A percentile compares a stretch with the other conserved stretches of the same genome.
Evolutionary conservation across 768 basidiomycete species (phyloP).

Genomic region (Favolaschia claudopus): DNA sequence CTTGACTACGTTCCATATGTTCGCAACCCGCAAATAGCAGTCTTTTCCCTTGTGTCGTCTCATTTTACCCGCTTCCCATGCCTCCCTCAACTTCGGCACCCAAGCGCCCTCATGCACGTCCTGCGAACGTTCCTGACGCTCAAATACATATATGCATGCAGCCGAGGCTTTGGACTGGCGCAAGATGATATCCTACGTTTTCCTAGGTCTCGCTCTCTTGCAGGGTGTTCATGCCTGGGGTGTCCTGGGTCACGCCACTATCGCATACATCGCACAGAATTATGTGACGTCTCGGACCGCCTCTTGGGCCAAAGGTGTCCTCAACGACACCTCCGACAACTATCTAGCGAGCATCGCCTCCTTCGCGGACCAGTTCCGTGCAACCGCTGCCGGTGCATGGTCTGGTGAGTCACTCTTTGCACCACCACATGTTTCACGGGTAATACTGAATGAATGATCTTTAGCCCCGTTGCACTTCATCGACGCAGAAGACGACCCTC

Average conservation of each 20-base stretch:
- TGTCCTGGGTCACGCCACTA: slow-evolving; percentile 32
- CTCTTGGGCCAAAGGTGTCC: slow-evolving; percentile 27
- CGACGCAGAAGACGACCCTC: slow-evolving; percentile 41
- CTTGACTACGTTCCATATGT: too few species aligned
- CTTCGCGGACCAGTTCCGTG: slow-evolving; percentile 25
- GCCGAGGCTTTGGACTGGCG: too few species aligned
- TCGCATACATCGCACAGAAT: slow-evolving; percentile 29
- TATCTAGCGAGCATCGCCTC: slow-evolving; percentile 37
- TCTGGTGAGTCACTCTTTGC: neutral
- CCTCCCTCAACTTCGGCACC: too few species aligned
- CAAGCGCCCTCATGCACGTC: too few species aligned
- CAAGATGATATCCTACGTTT: neutral
- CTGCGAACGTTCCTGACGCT: too few species aligned
- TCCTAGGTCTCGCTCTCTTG: slow-evolving; percentile 8
- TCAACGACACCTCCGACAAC: slow-evolving; percentile 18
- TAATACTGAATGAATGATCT: too few species aligned
- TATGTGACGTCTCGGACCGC: slow-evolving; percentile 33
- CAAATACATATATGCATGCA: too few species aligned
- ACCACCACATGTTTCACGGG: slow-evolving; percentile 23
- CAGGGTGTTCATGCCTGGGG: slow-evolving; percentile 31
- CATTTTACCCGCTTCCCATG: too few species aligned
- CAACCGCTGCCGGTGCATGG: slow-evolving; percentile 18
- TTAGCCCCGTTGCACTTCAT: slow-evolving; percentile 44
- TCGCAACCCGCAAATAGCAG: too few species aligned
- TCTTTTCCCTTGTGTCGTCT: too few species aligned